Conservation (phyloP, 2,329 filamentous ascomycete species). For the Diaporthe citrichinensis region DNA sequence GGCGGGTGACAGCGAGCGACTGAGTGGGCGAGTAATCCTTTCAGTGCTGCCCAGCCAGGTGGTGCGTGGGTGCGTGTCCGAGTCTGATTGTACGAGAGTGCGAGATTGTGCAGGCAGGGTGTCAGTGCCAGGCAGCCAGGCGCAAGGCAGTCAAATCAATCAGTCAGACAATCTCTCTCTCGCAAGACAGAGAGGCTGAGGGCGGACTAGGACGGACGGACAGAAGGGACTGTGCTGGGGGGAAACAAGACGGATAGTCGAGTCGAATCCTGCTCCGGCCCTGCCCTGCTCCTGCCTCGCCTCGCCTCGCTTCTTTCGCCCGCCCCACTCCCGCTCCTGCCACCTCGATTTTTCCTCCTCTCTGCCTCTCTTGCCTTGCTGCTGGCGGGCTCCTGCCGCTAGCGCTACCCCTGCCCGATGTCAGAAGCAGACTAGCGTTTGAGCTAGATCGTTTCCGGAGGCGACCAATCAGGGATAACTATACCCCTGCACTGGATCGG, state of each 20-base stretch:
- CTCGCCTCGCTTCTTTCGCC: constrained; percentile 16
- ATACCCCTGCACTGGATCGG: background rate
- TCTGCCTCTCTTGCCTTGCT: background rate
- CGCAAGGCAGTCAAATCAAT: background rate
- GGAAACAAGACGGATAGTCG: constrained; percentile 12
- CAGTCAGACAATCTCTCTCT: background rate
- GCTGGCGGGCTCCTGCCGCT: no score
- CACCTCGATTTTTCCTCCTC: constrained; percentile 7
- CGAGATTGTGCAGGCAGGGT: constrained; percentile 3
- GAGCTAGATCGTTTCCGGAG: background rate
- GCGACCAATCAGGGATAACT: background rate
- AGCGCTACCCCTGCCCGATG: background rate
- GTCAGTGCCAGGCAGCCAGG: constrained; percentile 13
- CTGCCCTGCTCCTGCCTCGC: background rate
- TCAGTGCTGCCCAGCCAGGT: constrained; percentile 3
- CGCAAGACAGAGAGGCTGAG: constrained; percentile 13
- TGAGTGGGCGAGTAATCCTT: constrained; percentile 12
- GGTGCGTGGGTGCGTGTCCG: background rate
- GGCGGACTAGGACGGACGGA: background rate
- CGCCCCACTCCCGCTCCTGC: constrained; percentile 5
- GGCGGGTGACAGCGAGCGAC: background rate
- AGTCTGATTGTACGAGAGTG: background rate
- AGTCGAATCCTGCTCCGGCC: constrained; percentile 17
- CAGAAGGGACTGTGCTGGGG: background rate
- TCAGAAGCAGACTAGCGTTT: background rate